phyloP scores from a whole-genome alignment of 2,329 filamentous ascomycete genomes.

The Sclerotiophoma versabilis region DNA sequence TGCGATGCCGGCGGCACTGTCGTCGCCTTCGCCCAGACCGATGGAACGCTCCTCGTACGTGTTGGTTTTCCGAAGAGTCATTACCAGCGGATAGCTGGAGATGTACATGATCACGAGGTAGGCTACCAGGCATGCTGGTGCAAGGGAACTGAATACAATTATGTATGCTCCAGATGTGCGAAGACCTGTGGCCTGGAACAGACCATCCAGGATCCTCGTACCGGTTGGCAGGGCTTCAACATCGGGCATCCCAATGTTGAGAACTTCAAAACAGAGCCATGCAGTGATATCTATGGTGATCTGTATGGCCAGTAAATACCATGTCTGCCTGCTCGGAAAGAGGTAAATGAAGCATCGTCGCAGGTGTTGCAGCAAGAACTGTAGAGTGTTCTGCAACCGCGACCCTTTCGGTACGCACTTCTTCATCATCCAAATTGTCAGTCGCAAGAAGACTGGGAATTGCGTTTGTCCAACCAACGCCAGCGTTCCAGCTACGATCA shows the following conservation, averaged over 20 bases:
- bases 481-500: constrained; percentile 58
- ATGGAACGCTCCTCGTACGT: constrained; percentile 74
- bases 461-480: constrained; percentile 63
- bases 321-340: constrained; percentile 69
- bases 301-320: constrained; percentile 70
- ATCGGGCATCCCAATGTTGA: constrained; percentile 68
- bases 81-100: constrained; percentile 67
- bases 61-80: constrained; percentile 72
- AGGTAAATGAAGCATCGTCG: constrained; percentile 69
- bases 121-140: constrained; percentile 65
- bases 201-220: constrained; percentile 66
- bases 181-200: constrained; percentile 69
- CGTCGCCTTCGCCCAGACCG: constrained; percentile 59
- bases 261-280: constrained; percentile 70
- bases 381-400: constrained; percentile 56
- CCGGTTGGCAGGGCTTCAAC: constrained; percentile 61
- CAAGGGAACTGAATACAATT: constrained; percentile 63
- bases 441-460: constrained; percentile 65
- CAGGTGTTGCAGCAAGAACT: constrained; percentile 68
- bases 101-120: constrained; percentile 74
- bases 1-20: constrained; percentile 26
- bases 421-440: constrained; percentile 65
- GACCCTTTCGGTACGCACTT: constrained; percentile 53
- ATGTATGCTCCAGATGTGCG: constrained; percentile 72
- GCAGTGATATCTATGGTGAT: constrained; percentile 67